Percentiles rank a stretch among this genome's conserved stretches.
Evolutionary conservation across 2,329 filamentous ascomycete species (phyloP).

Genomic region (Botrytis elliptica): DNA sequence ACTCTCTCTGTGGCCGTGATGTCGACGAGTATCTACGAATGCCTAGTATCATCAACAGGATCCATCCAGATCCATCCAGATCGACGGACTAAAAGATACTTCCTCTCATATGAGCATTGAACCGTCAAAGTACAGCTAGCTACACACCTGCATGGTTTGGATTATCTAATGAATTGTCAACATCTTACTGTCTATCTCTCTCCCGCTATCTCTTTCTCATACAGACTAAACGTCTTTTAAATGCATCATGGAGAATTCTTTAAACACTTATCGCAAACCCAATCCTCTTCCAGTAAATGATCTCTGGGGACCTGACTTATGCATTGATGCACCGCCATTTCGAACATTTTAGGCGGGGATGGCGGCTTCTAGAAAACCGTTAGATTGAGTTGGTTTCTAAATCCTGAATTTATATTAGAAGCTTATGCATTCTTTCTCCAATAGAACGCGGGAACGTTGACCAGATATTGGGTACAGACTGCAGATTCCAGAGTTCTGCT

Average conservation of each 20-base stretch:
- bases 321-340: constrained; percentile 15
- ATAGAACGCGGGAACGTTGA: background rate
- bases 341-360: constrained; percentile 12
- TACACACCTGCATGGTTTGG: background rate
- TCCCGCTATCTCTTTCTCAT: background rate
- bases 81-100: background rate
- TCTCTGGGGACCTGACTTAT: constrained; percentile 12
- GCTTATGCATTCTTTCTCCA: background rate
- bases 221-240: background rate
- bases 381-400: background rate
- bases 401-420: background rate
- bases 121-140: background rate
- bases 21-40: background rate
- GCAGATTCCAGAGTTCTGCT: background rate
- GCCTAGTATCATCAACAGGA: background rate
- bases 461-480: background rate
- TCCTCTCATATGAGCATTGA: background rate
- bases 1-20: background rate
- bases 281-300: constrained; percentile 2
- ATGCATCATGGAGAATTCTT: background rate
- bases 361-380: constrained; percentile 17
- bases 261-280: background rate
- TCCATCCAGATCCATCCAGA: background rate
- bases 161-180: background rate
- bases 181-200: background rate